phyloP scores from a whole-genome alignment of 2,329 filamentous ascomycete species.

The Cladosporium sphaerospermum region DNA sequence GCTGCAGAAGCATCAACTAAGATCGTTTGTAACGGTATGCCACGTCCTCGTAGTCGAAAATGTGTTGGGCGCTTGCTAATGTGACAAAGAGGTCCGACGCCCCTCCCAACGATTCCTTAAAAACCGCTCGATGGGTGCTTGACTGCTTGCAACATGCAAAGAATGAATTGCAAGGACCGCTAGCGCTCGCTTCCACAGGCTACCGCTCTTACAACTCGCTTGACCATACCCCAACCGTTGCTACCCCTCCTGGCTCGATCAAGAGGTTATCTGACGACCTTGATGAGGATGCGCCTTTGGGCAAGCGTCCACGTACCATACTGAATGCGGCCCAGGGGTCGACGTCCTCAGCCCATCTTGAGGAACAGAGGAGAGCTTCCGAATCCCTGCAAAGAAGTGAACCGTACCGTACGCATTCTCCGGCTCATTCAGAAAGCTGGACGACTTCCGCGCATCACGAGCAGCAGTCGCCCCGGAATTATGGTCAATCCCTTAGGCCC shows the following conservation, averaged over 20 bases:
- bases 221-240: not conserved
- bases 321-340: too few species aligned
- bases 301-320: conserved; percentile 19
- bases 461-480: conserved; percentile 16
- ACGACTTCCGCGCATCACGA: conserved; percentile 19
- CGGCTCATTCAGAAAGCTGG: conserved; percentile 17
- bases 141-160: conserved; percentile 15
- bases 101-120: conserved; percentile 15
- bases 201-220: not conserved
- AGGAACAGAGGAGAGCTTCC: conserved; percentile 14
- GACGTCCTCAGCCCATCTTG: not conserved
- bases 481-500: conserved; percentile 12
- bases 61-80: conserved; percentile 2
- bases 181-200: not conserved
- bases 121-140: conserved; percentile 22
- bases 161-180: conserved; percentile 16
- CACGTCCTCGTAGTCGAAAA: too few species aligned
- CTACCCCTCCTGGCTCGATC: conserved; percentile 11
- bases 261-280: conserved; percentile 18
- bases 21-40: conserved; percentile 7
- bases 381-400: conserved; percentile 4
- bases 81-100: conserved; percentile 15
- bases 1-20: conserved; percentile 15
- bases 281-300: conserved; percentile 15
- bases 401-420: conserved; percentile 14